These are phyloP conservation scores for Cercospora beticola DNA, from an alignment of 2,329 filamentous ascomycete species.

Conservation along the genomic window DNA sequence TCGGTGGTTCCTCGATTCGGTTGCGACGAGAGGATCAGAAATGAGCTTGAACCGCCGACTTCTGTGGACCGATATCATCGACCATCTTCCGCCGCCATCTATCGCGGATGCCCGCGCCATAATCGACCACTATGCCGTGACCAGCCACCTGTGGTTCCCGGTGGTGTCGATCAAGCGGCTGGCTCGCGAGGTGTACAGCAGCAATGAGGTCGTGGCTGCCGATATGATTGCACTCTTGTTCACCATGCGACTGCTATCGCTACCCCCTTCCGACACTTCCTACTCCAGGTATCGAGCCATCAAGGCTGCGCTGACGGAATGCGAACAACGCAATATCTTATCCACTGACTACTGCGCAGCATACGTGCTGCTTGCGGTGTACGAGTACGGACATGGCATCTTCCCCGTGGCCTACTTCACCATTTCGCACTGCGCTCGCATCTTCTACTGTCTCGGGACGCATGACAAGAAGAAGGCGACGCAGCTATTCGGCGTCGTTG, in stretches of 20 bases:
- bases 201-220: conserved; percentile 3
- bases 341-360: conserved; percentile 22
- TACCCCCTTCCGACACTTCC: neutral
- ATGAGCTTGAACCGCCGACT: neutral
- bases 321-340: conserved; percentile 19
- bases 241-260: conserved; percentile 19
- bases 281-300: conserved; percentile 10
- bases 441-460: conserved; percentile 20
- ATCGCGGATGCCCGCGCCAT: conserved; percentile 9
- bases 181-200: neutral
- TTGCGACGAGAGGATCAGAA: conserved; percentile 17
- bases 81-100: neutral
- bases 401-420: conserved; percentile 25
- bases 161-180: conserved; percentile 10
- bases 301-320: conserved; percentile 19
- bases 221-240: conserved; percentile 14
- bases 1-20: conserved; percentile 21
- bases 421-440: conserved; percentile 12
- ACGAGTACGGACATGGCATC: conserved; percentile 24
- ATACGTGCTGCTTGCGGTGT: conserved; percentile 20
- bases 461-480: conserved; percentile 26
- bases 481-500: conserved; percentile 10
- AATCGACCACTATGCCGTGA: conserved; percentile 9
- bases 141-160: conserved; percentile 21
- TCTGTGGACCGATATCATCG: conserved; percentile 16